A percentile compares a stretch with the other conserved stretches of the same genome.
phyloP scores from a whole-genome alignment of 805 yeast genomes.

The Teunomyces pallodes region DNA sequence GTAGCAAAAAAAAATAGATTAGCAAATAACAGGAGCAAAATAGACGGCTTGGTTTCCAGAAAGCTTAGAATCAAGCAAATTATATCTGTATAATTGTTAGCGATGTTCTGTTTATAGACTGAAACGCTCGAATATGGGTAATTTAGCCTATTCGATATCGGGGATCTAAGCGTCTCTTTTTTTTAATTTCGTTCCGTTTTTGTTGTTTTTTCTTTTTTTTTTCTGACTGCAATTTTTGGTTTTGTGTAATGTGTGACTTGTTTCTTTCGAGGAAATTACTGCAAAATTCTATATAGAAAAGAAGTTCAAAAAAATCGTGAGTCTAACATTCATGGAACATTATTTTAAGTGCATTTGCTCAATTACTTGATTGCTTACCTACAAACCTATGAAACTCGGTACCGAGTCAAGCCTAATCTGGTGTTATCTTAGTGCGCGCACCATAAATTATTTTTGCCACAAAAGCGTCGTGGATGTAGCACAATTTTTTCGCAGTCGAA shows the following conservation, averaged over 20 bases:
- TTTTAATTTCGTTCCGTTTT: constrained; percentile 3
- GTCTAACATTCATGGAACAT: too few species aligned
- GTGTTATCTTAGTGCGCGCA: constrained; percentile 2
- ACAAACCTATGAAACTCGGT: too few species aligned
- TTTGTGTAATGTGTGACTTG: constrained; percentile 1
- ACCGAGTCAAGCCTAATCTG: background rate
- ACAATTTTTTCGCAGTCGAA: constrained; percentile 4
- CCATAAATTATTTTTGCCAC: constrained; percentile 1
- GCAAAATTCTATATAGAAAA: background rate
- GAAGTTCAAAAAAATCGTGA: background rate
- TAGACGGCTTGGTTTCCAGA: background rate
- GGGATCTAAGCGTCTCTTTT: constrained; percentile 4
- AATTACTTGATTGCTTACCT: too few species aligned
- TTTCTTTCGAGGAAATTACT: background rate
- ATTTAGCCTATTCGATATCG: background rate
- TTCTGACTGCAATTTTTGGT: constrained; percentile 4
- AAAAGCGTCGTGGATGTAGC: constrained; percentile 1
- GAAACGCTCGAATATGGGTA: background rate
- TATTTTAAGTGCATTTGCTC: too few species aligned
- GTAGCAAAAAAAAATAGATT: constrained; percentile 1
- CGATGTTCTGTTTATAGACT: background rate
- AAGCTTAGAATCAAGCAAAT: background rate
- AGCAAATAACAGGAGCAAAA: background rate
- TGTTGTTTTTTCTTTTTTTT: constrained; percentile 4
- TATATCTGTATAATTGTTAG: background rate